These are phyloP conservation scores for Melampsora occidentalis DNA, from an alignment of 1,284 basidiomycete species.

Conservation along the genomic window DNA sequence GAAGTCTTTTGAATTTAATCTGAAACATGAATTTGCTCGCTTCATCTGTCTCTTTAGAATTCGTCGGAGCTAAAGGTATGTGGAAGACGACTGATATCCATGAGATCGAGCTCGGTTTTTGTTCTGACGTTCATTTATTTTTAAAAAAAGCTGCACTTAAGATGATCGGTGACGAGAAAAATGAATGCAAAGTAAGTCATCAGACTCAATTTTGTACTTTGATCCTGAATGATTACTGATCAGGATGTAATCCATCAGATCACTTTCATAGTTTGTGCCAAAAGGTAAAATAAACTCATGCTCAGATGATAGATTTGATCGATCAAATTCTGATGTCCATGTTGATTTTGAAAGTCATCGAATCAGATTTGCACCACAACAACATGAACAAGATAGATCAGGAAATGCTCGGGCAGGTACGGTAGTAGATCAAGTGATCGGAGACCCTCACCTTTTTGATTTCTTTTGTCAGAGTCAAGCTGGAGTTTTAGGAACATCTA, in stretches of 20 bases:
- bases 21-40: too few species aligned
- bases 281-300: conserved; percentile 12
- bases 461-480: conserved; percentile 31
- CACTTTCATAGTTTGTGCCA: conserved; percentile 38
- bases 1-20: not conserved
- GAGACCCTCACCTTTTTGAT: conserved; percentile 31
- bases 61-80: conserved; percentile 32
- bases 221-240: too few species aligned
- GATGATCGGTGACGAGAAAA: too few species aligned
- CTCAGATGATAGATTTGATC: too few species aligned
- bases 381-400: conserved; percentile 5
- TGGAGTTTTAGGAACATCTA: conserved; percentile 35
- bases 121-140: too few species aligned
- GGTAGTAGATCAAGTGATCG: conserved; percentile 18
- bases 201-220: too few species aligned
- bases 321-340: not conserved
- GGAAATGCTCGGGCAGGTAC: conserved; percentile 36
- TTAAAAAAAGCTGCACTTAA: too few species aligned
- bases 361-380: conserved; percentile 10
- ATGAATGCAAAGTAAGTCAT: too few species aligned
- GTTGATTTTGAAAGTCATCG: conserved; percentile 15
- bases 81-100: not conserved
- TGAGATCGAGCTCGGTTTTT: too few species aligned
- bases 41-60: conserved; percentile 6
- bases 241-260: conserved; percentile 5